Evolutionary conservation across 208 protist species (phyloP), one percentile per base, ranked within the genome.

Genomic region (Trypanosoma brucei): DNA sequence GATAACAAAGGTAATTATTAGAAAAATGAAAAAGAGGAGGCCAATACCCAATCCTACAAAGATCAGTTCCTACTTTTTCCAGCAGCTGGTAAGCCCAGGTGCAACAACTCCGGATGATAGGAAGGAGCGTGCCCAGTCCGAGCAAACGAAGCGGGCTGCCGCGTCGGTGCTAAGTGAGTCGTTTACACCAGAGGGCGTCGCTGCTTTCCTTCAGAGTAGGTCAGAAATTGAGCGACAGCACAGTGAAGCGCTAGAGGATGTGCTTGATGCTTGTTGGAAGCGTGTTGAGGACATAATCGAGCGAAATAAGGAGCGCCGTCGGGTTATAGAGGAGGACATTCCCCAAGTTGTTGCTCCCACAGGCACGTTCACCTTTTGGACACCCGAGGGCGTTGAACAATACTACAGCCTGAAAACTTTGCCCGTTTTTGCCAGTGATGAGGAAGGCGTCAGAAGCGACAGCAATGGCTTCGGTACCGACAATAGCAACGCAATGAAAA

Each of bases 11-110:
- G 31, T 22, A 55, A 22, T n/a, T n/a, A 49, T 14, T 49, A 9
- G 14, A 49, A n/a, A 49, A 46, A 46, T 46, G 42, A 46, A 46
- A 71, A 66, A 56, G 48, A 71, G 62, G 33, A 59, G 30, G 33
- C 55, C 51, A 30, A 65, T 39, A 6, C 77, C 79, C 22, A 51
- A 79, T 33, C 83, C 83, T 7, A 76, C 66, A 57, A 55, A 53
- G 31, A 59, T 79, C 31, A 76, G 67, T 39, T n/a, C 63, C 0
- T 89, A 82, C 58, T 89, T 89, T 46, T 89, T 89, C 63, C 62
- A 79, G 56, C 83, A 89, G 33, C 65, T 89, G 14, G 46, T 72
- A 31, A 36, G 48, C 22, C 31, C 61, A 3, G 61, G 1, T 34
- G 55, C 31, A 11, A n/a, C 42, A 1, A 39, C 38, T 13, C 30